Conservation (phyloP, 176 grass and related monocot species). For the Olyra latifolia region DNA sequence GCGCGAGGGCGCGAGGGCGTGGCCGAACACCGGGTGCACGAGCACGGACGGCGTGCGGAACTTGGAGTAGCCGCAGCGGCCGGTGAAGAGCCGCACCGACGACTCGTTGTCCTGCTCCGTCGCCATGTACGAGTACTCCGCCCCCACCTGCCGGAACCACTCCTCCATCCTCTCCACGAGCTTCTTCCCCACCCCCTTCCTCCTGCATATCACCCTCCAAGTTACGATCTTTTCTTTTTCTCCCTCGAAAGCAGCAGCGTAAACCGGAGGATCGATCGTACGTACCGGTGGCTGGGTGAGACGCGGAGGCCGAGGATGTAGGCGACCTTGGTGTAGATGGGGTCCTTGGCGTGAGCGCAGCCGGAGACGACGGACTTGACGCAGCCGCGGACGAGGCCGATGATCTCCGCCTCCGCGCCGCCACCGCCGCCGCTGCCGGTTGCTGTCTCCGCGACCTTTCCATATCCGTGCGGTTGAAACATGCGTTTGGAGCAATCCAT, state of each 20-base stretch:
- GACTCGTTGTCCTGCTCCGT: slow-evolving; percentile 73
- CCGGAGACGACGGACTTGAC: slow-evolving; percentile 76
- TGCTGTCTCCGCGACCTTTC: slow-evolving; percentile 60
- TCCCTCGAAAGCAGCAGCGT: not conserved
- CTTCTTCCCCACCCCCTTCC: slow-evolving; percentile 58
- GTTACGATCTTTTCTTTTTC: not conserved
- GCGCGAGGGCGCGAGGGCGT: slow-evolving; percentile 39
- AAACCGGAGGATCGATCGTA: not conserved
- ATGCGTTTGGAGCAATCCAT: slow-evolving; percentile 38
- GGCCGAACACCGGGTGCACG: slow-evolving; percentile 78
- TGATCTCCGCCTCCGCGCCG: slow-evolving; percentile 54
- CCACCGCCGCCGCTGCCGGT: slow-evolving; percentile 20
- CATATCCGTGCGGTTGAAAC: slow-evolving; percentile 25
- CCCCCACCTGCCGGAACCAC: slow-evolving; percentile 64
- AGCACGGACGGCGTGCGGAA: slow-evolving; percentile 73
- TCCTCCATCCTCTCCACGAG: slow-evolving; percentile 70
- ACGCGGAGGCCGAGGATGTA: slow-evolving; percentile 93
- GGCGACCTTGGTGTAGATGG: slow-evolving; percentile 67
- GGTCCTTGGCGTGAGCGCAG: slow-evolving; percentile 8
- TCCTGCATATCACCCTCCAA: slow-evolving; percentile 32
- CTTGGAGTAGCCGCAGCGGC: slow-evolving; percentile 75
- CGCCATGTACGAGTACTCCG: slow-evolving; percentile 91
- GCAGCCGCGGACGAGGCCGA: slow-evolving; percentile 82
- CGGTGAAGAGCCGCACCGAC: slow-evolving; percentile 77
- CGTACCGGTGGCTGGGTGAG: slow-evolving; percentile 67